Evolutionary conservation across 2,329 filamentous ascomycete species (phyloP), one percentile per base, ranked within the genome.

Genomic region (Chrysoporthe cubensis): DNA sequence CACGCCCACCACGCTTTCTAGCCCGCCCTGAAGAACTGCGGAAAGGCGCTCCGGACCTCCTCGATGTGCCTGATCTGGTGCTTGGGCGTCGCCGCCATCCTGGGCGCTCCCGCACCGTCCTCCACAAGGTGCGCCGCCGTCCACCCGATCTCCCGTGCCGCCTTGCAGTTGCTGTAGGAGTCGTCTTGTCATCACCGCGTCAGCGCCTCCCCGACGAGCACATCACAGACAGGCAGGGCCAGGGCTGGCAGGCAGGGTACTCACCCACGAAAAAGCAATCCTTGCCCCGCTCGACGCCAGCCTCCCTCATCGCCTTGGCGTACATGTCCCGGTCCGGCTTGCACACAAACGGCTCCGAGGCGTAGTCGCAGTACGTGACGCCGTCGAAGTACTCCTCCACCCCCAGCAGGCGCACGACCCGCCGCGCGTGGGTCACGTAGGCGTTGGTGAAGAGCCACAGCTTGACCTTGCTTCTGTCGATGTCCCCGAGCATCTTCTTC

Each of bases 391-490:
- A 81, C 76, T 97, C 93, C 1, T 96, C 94, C 34, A 99, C 83
- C 2, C 87, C 90, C 2, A 99, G 83, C 26, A 99, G 82, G 70
- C 85, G 88, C 14, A 97, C 88, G 0, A 99, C 96, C 54, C 94
- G 83, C 75, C 88, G 90, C 44, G 89, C 96, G 75, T 99, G 96
- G 44, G 85, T 98, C 71, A 96, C 83, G 75, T 99, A 97, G 37
- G 96, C 96, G 76, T 99, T 99, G 1, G 96, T 99, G 74, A 99
- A 91, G 2, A 99, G 88, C 96, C 96, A 99, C 44, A 93, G 82
- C 71, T 89, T 93, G 71, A 97, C 92, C 77, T 96, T 96, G 74
- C 82, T 87, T 68, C 80, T 90, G 79, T 99, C 94, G 66, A 99
- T 89, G 72, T 94, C 91, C 77, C 91, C 84, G 7, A 99, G 88